Conservation (phyloP, 164 flowering plant genomes). For the Vitis amurensis region DNA sequence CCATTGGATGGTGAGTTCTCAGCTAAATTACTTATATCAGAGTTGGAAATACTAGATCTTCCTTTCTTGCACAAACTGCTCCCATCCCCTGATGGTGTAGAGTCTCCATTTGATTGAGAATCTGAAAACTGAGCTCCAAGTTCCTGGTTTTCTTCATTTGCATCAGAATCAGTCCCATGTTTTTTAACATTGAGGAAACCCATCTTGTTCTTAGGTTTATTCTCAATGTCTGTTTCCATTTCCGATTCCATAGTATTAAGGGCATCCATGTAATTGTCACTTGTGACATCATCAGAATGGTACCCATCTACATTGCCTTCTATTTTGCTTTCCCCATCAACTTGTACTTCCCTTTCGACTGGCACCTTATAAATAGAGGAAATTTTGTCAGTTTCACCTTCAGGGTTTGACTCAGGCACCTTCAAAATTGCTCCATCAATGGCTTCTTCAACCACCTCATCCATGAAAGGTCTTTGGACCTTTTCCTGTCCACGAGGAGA, state of each 20-base stretch:
- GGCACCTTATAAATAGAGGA: conserved; percentile 22
- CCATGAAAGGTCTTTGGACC: conserved; percentile 18
- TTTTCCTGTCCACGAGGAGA: conserved; percentile 36
- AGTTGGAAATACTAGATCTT: conserved; percentile 38
- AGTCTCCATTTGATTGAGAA: conserved; percentile 56
- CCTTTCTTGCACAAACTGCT: conserved; percentile 38
- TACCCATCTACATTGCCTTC: conserved; percentile 36
- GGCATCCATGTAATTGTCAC: conserved; percentile 89
- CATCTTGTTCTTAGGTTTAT: conserved; percentile 30
- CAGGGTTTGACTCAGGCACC: conserved; percentile 25
- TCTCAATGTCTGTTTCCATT: conserved; percentile 66
- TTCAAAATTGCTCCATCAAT: conserved; percentile 16
- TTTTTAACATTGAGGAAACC: conserved; percentile 21
- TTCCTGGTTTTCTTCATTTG: conserved; percentile 36
- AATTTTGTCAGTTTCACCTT: conserved; percentile 23
- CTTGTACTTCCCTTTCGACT: conserved; percentile 36
- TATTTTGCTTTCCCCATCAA: conserved; percentile 33
- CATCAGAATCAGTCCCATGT: conserved; percentile 35
- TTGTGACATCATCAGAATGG: conserved; percentile 62
- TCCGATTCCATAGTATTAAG: conserved; percentile 82
- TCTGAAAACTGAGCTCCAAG: conserved; percentile 39
- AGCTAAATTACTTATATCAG: conserved; percentile 41
- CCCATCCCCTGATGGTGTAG: conserved; percentile 56
- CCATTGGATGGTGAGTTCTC: conserved; percentile 32
- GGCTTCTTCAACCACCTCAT: conserved; percentile 24